These are phyloP conservation scores for Suillus decipiens DNA, from an alignment of 768 basidiomycete genomes.

Conservation along the genomic window DNA sequence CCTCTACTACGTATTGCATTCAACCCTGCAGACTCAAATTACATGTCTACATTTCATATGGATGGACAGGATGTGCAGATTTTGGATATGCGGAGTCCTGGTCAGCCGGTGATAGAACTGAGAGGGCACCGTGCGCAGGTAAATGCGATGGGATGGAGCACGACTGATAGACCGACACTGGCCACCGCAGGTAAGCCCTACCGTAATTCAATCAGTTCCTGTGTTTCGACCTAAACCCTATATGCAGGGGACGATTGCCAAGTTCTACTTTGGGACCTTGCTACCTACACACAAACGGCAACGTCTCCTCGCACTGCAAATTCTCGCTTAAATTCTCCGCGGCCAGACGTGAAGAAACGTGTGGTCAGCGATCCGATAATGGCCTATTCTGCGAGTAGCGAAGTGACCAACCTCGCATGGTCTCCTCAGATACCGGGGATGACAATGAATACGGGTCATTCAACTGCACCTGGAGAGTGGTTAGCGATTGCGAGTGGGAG, in stretches of 20 bases:
- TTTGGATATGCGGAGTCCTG: constrained; percentile 95
- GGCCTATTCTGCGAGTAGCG: constrained; percentile 76
- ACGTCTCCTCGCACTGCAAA: constrained; percentile 70
- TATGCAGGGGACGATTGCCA: constrained; percentile 89
- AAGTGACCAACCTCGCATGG: constrained; percentile 87
- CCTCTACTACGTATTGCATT: constrained; percentile 87
- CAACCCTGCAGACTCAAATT: constrained; percentile 89
- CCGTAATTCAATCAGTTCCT: not conserved
- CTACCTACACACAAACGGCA: constrained; percentile 58
- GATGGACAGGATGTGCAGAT: constrained; percentile 90
- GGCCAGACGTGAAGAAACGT: constrained; percentile 78
- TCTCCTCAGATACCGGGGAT: constrained; percentile 81
- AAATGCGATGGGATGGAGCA: constrained; percentile 90
- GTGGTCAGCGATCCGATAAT: constrained; percentile 76
- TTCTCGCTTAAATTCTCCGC: constrained; percentile 75
- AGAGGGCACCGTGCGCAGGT: constrained; percentile 80
- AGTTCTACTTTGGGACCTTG: constrained; percentile 90
- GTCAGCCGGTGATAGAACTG: constrained; percentile 91
- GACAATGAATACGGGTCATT: constrained; percentile 72
- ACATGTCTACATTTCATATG: constrained; percentile 97
- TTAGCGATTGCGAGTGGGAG: constrained; percentile 82
- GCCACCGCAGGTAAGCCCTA: constrained; percentile 76
- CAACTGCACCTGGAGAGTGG: constrained; percentile 82
- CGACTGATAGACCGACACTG: constrained; percentile 77
- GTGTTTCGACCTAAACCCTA: constrained; percentile 11